Percentiles rank a stretch among this genome's conserved stretches.
Evolutionary conservation across 2,329 filamentous ascomycete species (phyloP).

Genomic region (Cytospora paraplurivora): DNA sequence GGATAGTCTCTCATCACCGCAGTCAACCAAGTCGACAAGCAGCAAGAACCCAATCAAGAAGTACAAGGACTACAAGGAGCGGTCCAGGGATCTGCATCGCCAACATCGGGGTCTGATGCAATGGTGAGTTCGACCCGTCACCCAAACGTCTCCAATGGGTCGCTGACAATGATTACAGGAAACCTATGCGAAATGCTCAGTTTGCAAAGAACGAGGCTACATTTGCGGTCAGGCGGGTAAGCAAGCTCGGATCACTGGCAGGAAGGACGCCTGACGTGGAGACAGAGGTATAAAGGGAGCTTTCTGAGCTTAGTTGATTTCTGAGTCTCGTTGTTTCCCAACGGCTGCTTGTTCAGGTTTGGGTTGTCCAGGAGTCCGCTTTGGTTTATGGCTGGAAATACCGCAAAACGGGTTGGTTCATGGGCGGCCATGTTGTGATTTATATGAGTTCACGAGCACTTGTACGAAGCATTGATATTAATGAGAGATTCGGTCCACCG

Average conservation of each 20-base stretch:
- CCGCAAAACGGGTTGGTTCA: background rate
- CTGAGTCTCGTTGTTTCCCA: background rate
- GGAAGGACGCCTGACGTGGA: constrained; percentile 88
- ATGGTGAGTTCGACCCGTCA: constrained; percentile 54
- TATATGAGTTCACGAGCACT: background rate
- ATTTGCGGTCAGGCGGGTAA: constrained; percentile 74
- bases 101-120: constrained; percentile 93
- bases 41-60: constrained; percentile 58
- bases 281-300: constrained; percentile 61
- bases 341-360: background rate
- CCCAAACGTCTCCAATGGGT: background rate
- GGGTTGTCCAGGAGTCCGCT: background rate
- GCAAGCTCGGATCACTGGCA: constrained; percentile 73
- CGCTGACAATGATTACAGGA: constrained; percentile 39
- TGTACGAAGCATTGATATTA: constrained; percentile 17
- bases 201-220: constrained; percentile 89
- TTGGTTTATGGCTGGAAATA: background rate
- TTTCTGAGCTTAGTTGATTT: background rate
- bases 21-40: constrained; percentile 31
- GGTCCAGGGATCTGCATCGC: constrained; percentile 75
- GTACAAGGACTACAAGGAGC: constrained; percentile 64
- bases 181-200: constrained; percentile 78
- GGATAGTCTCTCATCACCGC: constrained; percentile 24
- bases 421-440: background rate
- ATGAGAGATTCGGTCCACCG: background rate